Evolutionary conservation across 2,329 filamentous ascomycete species (phyloP).

Genomic region (Coleophoma cylindrospora): DNA sequence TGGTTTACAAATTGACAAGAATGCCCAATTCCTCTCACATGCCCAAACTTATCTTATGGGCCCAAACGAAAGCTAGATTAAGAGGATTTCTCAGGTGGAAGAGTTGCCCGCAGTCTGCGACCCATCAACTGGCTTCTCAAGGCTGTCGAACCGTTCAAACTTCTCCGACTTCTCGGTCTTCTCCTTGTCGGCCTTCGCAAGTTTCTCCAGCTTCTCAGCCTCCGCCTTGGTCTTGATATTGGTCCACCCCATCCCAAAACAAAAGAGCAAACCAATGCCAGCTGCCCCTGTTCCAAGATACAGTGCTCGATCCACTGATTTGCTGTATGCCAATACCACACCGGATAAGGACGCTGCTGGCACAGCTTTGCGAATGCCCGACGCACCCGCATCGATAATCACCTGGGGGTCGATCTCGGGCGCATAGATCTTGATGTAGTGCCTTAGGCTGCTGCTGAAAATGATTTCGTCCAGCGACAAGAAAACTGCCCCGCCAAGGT

Average conservation of each 20-base stretch:
- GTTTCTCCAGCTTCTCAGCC: not conserved
- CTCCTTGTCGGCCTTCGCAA: too few relatives aligned
- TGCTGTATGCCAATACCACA: constrained; percentile 35
- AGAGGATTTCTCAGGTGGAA: too few relatives aligned
- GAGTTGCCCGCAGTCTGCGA: too few relatives aligned
- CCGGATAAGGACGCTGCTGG: constrained; percentile 22
- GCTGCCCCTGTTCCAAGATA: constrained; percentile 14
- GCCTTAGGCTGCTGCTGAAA: constrained; percentile 17
- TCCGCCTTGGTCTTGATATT: constrained; percentile 32
- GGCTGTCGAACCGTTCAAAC: too few relatives aligned
- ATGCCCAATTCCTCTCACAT: too few relatives aligned
- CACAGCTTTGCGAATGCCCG: constrained; percentile 30
- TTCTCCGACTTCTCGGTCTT: too few relatives aligned
- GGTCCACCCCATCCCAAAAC: constrained; percentile 39
- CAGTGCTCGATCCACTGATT: constrained; percentile 18
- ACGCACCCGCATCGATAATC: constrained; percentile 36
- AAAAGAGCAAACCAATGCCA: constrained; percentile 7
- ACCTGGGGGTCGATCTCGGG: constrained; percentile 25
- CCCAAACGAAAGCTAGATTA: too few relatives aligned
- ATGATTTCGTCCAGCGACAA: constrained; percentile 24
- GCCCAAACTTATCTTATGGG: too few relatives aligned
- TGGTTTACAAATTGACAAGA: too few relatives aligned
- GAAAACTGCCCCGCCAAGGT: constrained; percentile 24
- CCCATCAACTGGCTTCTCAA: too few relatives aligned
- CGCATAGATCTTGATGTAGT: constrained; percentile 26